Conservation (phyloP, 164 flowering plant species). For the Liquidambar formosana region DNA sequence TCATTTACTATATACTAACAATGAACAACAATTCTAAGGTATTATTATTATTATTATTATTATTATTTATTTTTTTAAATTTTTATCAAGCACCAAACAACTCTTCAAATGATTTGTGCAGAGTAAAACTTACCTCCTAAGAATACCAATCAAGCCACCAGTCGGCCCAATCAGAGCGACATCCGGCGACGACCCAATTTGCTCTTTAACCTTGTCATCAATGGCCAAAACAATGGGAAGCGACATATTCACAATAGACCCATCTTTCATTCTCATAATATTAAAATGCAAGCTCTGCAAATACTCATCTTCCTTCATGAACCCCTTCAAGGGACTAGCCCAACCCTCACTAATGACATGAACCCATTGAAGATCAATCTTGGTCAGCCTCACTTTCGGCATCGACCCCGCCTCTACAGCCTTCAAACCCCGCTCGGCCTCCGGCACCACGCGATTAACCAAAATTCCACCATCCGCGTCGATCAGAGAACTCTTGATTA, state of each 20-base stretch:
- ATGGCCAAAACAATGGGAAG: slow-evolving; percentile 90
- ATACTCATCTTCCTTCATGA: slow-evolving; percentile 92
- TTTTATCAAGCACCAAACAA: slow-evolving; percentile 1
- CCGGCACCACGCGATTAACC: slow-evolving; percentile 78
- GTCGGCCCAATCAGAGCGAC: slow-evolving; percentile 65
- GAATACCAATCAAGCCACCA: slow-evolving; percentile 63
- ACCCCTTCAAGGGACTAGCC: slow-evolving; percentile 93
- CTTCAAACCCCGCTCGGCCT: slow-evolving; percentile 47
- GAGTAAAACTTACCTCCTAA: slow-evolving; percentile 52
- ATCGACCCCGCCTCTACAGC: slow-evolving; percentile 50
- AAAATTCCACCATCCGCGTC: slow-evolving; percentile 88
- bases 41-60: too few species aligned
- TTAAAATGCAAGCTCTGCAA: slow-evolving; percentile 93
- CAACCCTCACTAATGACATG: slow-evolving; percentile 94
- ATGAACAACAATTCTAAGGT: too few species aligned
- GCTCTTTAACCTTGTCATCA: slow-evolving; percentile 65
- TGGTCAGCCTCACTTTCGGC: slow-evolving; percentile 59
- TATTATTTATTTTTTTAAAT: too few species aligned
- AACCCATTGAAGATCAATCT: slow-evolving; percentile 87
- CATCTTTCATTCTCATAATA: slow-evolving; percentile 56
- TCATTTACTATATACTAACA: too few species aligned
- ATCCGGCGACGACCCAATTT: slow-evolving; percentile 50
- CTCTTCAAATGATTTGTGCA: not conserved
- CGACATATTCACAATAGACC: slow-evolving; percentile 83
- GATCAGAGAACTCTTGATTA: slow-evolving; percentile 73